phyloP scores from a whole-genome alignment of 139 green algal genomes.

The Asterochloris erici region DNA sequence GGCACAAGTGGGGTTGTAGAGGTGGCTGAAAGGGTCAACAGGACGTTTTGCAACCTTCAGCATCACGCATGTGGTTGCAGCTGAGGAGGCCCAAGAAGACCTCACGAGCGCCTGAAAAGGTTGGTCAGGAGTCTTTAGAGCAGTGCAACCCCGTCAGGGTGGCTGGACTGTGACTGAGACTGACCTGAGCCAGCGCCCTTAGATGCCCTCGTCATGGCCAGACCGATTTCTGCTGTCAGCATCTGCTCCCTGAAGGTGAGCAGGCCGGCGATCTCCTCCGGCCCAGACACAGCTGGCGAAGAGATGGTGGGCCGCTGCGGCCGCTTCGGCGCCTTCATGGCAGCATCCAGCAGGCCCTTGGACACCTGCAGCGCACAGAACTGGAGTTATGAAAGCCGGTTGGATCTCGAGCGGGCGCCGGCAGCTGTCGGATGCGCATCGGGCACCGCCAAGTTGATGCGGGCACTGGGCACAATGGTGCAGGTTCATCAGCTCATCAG shows the following conservation, averaged over 20 bases:
- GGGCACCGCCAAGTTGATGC: neutral
- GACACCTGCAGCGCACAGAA: constrained; percentile 11
- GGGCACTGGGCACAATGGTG: neutral
- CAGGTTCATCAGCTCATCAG: neutral
- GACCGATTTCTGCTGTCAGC: constrained; percentile 38
- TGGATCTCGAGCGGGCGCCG: neutral
- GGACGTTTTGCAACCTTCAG: too few relatives aligned
- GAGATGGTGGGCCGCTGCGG: constrained; percentile 9
- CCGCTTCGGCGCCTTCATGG: constrained; percentile 16
- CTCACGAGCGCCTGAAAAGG: too few relatives aligned
- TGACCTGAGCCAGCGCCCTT: constrained; percentile 22
- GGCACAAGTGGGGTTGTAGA: too few relatives aligned
- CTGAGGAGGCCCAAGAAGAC: too few relatives aligned
- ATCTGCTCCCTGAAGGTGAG: constrained; percentile 40
- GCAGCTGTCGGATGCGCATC: neutral
- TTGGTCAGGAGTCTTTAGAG: too few relatives aligned
- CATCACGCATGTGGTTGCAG: neutral
- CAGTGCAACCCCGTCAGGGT: neutral
- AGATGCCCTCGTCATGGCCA: constrained; percentile 37
- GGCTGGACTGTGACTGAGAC: neutral
- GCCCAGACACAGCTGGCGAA: constrained; percentile 4
- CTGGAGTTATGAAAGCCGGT: neutral
- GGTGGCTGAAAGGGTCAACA: too few relatives aligned
- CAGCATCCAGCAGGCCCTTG: constrained; percentile 38
- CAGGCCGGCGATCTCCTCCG: constrained; percentile 26